Evolutionary conservation across 2,329 filamentous ascomycete genomes (phyloP).

Genomic region (Trichothecium roseum): DNA sequence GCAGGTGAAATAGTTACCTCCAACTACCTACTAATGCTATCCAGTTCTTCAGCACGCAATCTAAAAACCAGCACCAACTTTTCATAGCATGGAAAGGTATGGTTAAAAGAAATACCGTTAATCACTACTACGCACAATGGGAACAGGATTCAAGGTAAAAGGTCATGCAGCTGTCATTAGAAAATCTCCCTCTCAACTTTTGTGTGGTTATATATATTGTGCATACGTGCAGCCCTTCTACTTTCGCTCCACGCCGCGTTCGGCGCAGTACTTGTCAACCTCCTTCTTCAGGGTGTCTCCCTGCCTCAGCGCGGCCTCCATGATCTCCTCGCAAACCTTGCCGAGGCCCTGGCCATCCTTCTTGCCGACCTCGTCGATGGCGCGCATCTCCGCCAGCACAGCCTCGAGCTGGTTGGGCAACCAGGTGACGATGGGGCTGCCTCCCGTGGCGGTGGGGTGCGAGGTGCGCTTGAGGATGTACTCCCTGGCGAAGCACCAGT

Average conservation of each 20-base stretch:
- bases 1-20: too few species aligned
- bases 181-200: too few species aligned
- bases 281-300: conserved; percentile 59
- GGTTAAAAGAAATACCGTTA: too few species aligned
- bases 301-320: conserved; percentile 56
- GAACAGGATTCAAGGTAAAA: too few species aligned
- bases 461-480: conserved; percentile 71
- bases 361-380: conserved; percentile 24
- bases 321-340: conserved; percentile 44
- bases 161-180: too few species aligned
- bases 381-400: conserved; percentile 18
- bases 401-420: conserved; percentile 37
- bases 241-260: conserved; percentile 34
- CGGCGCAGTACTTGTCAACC: conserved; percentile 63
- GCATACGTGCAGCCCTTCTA: too few species aligned
- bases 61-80: too few species aligned
- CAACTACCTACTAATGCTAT: too few species aligned
- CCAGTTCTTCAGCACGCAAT: too few species aligned
- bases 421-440: conserved; percentile 77
- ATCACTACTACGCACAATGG: too few species aligned
- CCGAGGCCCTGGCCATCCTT: conserved; percentile 32
- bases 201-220: too few species aligned
- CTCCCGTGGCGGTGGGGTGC: conserved; percentile 71
- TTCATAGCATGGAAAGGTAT: too few species aligned
- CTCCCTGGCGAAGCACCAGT: conserved; percentile 79